Base-by-base conservation (phyloP, 2,329 filamentous ascomycete genomes). In the Penicillium sp. region DNA sequence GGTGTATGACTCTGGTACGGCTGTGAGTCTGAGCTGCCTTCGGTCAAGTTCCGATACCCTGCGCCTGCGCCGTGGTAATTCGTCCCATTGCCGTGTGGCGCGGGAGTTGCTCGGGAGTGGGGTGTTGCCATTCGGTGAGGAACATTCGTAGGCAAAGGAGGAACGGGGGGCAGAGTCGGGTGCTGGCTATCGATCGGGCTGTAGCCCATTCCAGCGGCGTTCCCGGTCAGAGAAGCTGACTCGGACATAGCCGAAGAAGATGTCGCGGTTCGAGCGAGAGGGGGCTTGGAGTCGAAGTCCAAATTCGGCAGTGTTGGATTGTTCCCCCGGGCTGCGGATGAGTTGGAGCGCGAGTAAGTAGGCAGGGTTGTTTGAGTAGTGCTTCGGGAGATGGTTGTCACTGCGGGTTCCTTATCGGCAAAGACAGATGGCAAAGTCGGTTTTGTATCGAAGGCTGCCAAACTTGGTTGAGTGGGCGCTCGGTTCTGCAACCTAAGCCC, bases 361-460 rank as follows among this genome's bases (percentile, higher is more conserved):
- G 87, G 86, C 6, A 90, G 74, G 0, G 86, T 88, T 1, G 85
- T 82, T 85, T 86, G 46, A 72, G 72, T 47, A 82, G 81, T 56
- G 83, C 77, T 63, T 8, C 70, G 68, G 18, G 71, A 72, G 14
- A 72, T 49, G 1, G 64, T 64, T 11, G 67, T 60, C 46, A 70
- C 61, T 31, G 55, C 55, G 1, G 69, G 67, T 1, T 32, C 58
- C 56, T 71, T 80, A 61, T 74, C 73, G 44, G 69, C 73, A 29
- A 82, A 77, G 7, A 90, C 64, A 5, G 80, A 81, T 2, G 89
- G 91, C 6, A 93, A 68, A 0, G 90, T 92, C 5, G 78, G 78
- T 47, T 77, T 68, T 32, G 57, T 65, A 52, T 64, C 69, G 31
- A 58, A 57, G 31, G 58, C 57, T 6, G 48, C 67, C n/a, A 67